Percentiles rank a stretch among this genome's conserved stretches.
These are phyloP conservation scores for Pythium biforme DNA, from an alignment of 352 stramenopile species.

Conservation along the genomic window DNA sequence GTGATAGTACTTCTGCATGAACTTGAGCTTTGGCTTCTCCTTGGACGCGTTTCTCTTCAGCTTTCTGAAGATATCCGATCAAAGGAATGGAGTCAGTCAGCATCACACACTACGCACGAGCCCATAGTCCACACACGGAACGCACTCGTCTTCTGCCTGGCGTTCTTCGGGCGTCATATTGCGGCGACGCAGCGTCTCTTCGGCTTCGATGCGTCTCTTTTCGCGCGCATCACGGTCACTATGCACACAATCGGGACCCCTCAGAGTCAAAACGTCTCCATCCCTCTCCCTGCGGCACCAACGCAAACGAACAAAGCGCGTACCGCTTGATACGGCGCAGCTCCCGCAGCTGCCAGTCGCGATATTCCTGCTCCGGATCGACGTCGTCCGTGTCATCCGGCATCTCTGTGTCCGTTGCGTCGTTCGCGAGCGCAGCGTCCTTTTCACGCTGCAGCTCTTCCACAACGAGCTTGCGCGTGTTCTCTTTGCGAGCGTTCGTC, in stretches of 20 bases:
- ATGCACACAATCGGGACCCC: not conserved
- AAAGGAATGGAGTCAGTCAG: not conserved
- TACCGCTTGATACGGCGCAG: constrained; percentile 90
- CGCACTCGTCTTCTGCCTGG: constrained; percentile 87
- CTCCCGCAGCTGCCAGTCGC: constrained; percentile 94
- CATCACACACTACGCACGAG: not conserved
- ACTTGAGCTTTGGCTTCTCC: constrained; percentile 89
- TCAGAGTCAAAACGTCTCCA: no score
- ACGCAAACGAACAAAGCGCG: not conserved
- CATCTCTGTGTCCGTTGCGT: constrained; percentile 83
- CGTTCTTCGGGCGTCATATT: constrained; percentile 97
- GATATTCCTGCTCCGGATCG: constrained; percentile 88
- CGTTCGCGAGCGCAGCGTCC: constrained; percentile 37
- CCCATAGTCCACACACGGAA: not conserved
- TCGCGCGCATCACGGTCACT: constrained; percentile 86
- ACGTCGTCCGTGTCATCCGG: constrained; percentile 89
- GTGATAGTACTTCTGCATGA: constrained; percentile 99
- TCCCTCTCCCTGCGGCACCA: not conserved
- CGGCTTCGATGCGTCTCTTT: constrained; percentile 73
- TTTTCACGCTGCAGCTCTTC: constrained; percentile 75
- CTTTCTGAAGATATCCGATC: constrained; percentile 53
- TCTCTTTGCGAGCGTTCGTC: constrained; percentile 54
- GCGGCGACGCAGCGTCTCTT: constrained; percentile 86
- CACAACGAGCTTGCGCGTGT: constrained; percentile 72
- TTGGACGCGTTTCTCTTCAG: constrained; percentile 79